Percentiles rank a stretch among this genome's conserved stretches.
phyloP scores from a whole-genome alignment of 148 eudicot species.

The Linanthus parryae region DNA sequence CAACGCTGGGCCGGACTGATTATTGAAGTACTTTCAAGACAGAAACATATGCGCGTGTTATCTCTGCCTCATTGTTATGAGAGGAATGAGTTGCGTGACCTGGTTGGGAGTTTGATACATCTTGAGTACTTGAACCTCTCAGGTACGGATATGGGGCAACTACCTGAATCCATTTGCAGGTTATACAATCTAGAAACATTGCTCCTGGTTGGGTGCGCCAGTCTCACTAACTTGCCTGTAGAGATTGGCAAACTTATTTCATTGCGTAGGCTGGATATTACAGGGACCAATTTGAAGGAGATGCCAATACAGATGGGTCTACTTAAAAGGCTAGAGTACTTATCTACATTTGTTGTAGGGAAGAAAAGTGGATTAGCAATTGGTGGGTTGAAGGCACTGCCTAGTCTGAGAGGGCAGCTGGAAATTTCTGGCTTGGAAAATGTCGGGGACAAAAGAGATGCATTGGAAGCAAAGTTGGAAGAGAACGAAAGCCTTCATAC shows the following conservation, averaged over 20 bases:
- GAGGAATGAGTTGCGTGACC: no score
- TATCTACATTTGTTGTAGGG: no score
- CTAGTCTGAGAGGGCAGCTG: neutral
- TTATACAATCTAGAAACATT: conserved; percentile 6
- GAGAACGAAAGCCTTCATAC: neutral
- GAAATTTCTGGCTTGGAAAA: neutral
- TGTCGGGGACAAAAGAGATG: neutral
- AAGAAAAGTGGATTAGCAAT: neutral
- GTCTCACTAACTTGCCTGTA: conserved; percentile 8
- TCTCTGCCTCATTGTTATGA: neutral
- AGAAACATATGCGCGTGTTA: neutral
- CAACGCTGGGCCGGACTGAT: neutral
- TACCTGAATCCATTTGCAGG: neutral
- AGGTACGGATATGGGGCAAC: neutral
- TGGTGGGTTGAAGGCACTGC: neutral
- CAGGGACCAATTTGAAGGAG: no score
- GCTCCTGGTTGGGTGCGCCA: neutral
- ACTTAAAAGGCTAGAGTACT: no score
- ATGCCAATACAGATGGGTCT: no score
- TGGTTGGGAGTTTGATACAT: neutral
- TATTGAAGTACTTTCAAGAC: neutral
- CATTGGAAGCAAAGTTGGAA: conserved; percentile 7
- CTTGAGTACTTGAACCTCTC: neutral
- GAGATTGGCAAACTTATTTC: conserved; percentile 7
- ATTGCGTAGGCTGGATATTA: no score